Conservation (phyloP, 2,329 filamentous ascomycete genomes). For the Penicillium sp. region DNA sequence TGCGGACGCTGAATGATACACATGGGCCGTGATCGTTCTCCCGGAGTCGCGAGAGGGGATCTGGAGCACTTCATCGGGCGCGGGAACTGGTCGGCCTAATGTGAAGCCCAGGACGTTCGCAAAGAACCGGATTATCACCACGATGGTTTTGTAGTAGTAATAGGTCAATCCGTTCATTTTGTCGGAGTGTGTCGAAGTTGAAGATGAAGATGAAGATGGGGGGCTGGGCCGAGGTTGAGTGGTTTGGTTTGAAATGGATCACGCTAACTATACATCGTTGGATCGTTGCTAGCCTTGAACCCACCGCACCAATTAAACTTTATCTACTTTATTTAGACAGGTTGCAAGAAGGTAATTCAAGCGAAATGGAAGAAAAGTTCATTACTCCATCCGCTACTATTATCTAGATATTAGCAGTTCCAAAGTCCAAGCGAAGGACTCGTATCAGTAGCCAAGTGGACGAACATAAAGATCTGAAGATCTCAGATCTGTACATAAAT, state of each 20-base stretch:
- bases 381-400: too few relatives aligned
- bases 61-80: constrained; percentile 30
- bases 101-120: constrained; percentile 25
- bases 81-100: constrained; percentile 13
- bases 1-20: constrained; percentile 28
- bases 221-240: constrained; percentile 11
- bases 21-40: constrained; percentile 36
- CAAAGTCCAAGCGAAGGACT: too few relatives aligned
- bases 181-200: not conserved
- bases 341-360: not conserved
- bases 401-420: too few relatives aligned
- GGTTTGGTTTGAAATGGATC: constrained; percentile 2
- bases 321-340: not conserved
- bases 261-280: constrained; percentile 5
- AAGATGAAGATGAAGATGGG: not conserved
- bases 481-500: too few relatives aligned
- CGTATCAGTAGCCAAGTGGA: too few relatives aligned
- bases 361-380: not conserved
- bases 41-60: constrained; percentile 35
- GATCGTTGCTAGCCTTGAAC: constrained; percentile 1
- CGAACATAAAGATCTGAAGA: too few relatives aligned
- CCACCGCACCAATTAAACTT: not conserved
- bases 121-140: constrained; percentile 22
- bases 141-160: constrained; percentile 26
- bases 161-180: constrained; percentile 28